Evolutionary conservation across 148 eudicot genomes (phyloP).

Genomic region (Heliamphora exappendiculata): DNA sequence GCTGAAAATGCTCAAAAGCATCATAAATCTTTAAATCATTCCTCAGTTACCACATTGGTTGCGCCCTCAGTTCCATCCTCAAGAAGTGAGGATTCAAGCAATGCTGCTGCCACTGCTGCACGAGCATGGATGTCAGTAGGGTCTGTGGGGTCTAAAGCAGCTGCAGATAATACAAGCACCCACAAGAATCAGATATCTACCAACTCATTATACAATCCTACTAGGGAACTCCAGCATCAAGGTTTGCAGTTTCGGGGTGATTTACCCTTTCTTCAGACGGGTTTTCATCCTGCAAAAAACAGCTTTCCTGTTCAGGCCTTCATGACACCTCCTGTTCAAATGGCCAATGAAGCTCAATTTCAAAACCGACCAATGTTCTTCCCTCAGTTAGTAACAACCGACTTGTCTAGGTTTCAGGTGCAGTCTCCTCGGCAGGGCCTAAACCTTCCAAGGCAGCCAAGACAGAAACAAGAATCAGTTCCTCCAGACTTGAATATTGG

Average conservation of each 20-base stretch:
- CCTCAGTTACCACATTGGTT: conserved; percentile 18
- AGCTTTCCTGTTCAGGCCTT: conserved; percentile 43
- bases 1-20: conserved; percentile 64
- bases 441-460: conserved; percentile 43
- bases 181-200: conserved; percentile 43
- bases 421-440: conserved; percentile 47
- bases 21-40: conserved; percentile 33
- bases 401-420: conserved; percentile 59
- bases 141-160: conserved; percentile 47
- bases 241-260: conserved; percentile 46
- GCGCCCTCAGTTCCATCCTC: conserved; percentile 30
- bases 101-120: conserved; percentile 74
- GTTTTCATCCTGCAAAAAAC: conserved; percentile 43
- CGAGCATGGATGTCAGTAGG: conserved; percentile 84
- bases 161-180: conserved; percentile 30
- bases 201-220: conserved; percentile 34
- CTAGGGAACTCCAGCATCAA: conserved; percentile 46
- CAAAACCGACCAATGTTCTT: conserved; percentile 43
- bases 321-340: conserved; percentile 39
- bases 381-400: conserved; percentile 48
- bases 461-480: conserved; percentile 63
- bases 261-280: conserved; percentile 31
- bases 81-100: conserved; percentile 39
- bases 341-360: conserved; percentile 37
- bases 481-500: conserved; percentile 91